phyloP scores from a whole-genome alignment of 148 eudicot species.

The Diospyros lotus region DNA sequence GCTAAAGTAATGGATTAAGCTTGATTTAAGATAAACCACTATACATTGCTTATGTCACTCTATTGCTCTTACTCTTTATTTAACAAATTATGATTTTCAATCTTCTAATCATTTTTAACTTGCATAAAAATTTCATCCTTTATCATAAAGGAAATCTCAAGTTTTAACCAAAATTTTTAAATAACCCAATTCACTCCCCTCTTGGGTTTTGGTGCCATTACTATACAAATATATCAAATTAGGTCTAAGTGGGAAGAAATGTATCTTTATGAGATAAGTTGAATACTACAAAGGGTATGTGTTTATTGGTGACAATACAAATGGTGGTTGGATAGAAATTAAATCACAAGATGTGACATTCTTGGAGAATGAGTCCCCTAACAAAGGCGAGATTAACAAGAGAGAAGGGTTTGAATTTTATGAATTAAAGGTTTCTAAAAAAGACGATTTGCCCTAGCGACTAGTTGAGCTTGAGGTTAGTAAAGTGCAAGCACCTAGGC shows the following conservation, averaged over 20 bases:
- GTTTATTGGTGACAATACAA: neutral
- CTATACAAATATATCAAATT: neutral
- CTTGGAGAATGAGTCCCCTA: neutral
- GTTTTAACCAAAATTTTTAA: too few species aligned
- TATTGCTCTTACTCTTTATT: too few species aligned
- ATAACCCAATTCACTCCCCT: neutral
- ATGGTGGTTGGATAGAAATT: neutral
- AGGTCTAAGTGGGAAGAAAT: neutral
- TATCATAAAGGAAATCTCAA: too few species aligned
- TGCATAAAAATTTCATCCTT: too few species aligned
- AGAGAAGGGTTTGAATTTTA: neutral
- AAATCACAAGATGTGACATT: neutral
- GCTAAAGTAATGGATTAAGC: too few species aligned
- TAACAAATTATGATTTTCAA: too few species aligned
- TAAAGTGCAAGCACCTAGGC: too few species aligned
- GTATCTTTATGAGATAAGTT: neutral
- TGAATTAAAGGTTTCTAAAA: neutral
- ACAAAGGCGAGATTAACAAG: neutral
- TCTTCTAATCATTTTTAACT: too few species aligned
- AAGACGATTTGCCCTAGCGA: neutral
- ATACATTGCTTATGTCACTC: too few species aligned
- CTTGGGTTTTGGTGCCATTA: neutral
- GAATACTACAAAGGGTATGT: neutral
- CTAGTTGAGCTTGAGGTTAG: neutral
- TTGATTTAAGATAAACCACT: too few species aligned